Conservation (phyloP, 192 early-diverging fungal species). For the Backusella mclennaniae region DNA sequence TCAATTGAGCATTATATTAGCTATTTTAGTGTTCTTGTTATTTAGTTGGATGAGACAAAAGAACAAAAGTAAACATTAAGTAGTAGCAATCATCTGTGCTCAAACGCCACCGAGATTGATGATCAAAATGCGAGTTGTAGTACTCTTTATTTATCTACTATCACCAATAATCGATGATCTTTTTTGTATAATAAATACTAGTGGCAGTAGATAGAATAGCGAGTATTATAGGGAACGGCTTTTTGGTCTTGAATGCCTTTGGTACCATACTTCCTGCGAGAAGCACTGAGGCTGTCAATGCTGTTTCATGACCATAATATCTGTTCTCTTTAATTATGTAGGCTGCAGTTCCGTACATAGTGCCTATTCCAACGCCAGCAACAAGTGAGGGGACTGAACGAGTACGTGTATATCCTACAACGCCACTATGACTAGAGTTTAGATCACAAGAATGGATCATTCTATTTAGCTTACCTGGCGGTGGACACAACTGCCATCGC, state of each 20-base stretch:
- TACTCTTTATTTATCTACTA: not conserved
- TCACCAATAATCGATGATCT: conserved; percentile 35
- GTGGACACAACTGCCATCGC: not conserved
- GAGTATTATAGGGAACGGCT: conserved; percentile 30
- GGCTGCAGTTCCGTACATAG: conserved; percentile 25
- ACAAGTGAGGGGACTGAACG: conserved; percentile 33
- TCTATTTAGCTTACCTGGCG: not conserved
- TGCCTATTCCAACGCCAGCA: conserved; percentile 31
- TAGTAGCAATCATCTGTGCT: not conserved
- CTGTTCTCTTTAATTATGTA: conserved; percentile 32
- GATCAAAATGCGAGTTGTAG: no score
- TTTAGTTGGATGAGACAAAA: not conserved
- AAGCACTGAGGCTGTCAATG: conserved; percentile 32
- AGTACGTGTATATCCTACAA: conserved; percentile 21
- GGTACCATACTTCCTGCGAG: conserved; percentile 33
- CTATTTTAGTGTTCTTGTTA: not conserved
- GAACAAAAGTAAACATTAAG: not conserved
- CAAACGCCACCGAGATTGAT: no score
- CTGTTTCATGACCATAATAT: conserved; percentile 38
- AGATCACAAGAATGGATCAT: not conserved
- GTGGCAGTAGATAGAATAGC: conserved; percentile 21
- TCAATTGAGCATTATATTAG: not conserved
- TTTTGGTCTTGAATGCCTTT: conserved; percentile 22
- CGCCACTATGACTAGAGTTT: conserved; percentile 15
- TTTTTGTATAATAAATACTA: conserved; percentile 35